Percentiles rank a stretch among this genome's conserved stretches.
Evolutionary conservation across 1,284 basidiomycete genomes (phyloP).

Genomic region (Malassezia sp.): DNA sequence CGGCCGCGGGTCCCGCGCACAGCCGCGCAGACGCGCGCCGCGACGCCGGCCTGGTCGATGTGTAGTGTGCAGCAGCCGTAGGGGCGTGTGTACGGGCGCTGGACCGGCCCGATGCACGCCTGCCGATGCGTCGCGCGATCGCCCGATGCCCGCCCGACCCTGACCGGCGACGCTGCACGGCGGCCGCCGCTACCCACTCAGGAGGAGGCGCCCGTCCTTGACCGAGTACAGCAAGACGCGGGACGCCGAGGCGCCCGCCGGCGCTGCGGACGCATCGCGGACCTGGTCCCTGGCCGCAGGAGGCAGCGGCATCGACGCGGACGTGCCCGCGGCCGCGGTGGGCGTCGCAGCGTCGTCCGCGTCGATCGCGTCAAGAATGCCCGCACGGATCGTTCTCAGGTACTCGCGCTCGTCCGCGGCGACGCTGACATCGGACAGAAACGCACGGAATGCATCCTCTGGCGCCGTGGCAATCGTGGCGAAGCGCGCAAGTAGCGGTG

Average conservation of each 20-base stretch:
- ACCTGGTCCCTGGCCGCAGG: neutral
- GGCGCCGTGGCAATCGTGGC: slow-evolving; percentile 19
- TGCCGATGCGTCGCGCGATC: no score
- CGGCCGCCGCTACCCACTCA: no score
- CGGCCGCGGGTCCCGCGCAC: no score
- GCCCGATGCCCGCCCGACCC: no score
- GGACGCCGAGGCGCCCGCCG: neutral
- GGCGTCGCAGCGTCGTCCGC: neutral
- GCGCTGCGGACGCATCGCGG: neutral
- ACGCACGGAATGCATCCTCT: slow-evolving; percentile 24
- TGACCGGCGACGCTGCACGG: no score
- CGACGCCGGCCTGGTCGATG: no score
- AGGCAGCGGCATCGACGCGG: neutral
- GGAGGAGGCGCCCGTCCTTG: slow-evolving; percentile 3
- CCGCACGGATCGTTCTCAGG: slow-evolving; percentile 1
- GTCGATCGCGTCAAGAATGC: neutral
- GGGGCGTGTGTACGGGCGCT: no score
- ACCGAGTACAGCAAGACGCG: slow-evolving; percentile 11
- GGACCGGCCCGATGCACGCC: no score
- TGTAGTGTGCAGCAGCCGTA: no score
- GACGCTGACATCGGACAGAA: slow-evolving; percentile 21
- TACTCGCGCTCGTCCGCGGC: slow-evolving; percentile 36
- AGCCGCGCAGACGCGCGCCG: no score
- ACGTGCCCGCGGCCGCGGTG: neutral
- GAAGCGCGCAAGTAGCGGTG: slow-evolving; percentile 20